These are phyloP conservation scores for Ceratobasidium sp. DNA, from an alignment of 1,284 basidiomycete genomes.

Conservation along the genomic window DNA sequence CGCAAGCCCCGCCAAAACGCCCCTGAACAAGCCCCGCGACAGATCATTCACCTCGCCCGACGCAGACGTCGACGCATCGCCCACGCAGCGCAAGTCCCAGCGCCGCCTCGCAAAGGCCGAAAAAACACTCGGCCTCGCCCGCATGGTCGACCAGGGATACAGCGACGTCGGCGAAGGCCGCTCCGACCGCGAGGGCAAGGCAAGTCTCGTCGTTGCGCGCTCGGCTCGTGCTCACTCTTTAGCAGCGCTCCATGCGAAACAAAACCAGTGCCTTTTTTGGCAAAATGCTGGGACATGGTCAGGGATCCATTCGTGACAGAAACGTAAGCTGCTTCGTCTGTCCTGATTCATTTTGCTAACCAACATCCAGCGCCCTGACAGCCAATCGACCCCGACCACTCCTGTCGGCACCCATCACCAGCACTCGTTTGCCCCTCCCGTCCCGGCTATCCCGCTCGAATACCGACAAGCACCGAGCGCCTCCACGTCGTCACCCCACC, in stretches of 20 bases:
- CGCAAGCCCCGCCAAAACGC: constrained; percentile 2
- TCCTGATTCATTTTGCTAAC: constrained; percentile 31
- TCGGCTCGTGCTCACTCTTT: constrained; percentile 4
- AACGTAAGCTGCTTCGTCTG: constrained; percentile 57
- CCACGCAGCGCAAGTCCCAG: constrained; percentile 1
- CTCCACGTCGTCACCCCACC: not conserved
- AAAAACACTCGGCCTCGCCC: constrained; percentile 34
- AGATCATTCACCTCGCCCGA: constrained; percentile 22
- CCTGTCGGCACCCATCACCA: constrained; percentile 26
- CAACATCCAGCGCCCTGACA: constrained; percentile 3
- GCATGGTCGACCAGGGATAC: constrained; percentile 3
- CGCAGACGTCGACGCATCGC: constrained; percentile 1
- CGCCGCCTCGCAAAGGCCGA: constrained; percentile 37
- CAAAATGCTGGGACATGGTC: constrained; percentile 69
- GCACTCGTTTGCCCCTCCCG: constrained; percentile 20
- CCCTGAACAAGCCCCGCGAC: constrained; percentile 30
- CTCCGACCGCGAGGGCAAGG: constrained; percentile 32
- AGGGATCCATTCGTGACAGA: constrained; percentile 64
- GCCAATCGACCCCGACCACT: constrained; percentile 31
- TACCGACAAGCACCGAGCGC: constrained; percentile 16
- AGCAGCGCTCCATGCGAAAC: constrained; percentile 68
- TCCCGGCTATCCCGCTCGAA: constrained; percentile 33
- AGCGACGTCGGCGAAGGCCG: constrained; percentile 26
- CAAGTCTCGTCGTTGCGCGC: not conserved
- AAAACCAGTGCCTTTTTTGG: constrained; percentile 80